phyloP scores from a whole-genome alignment of 1,284 basidiomycete genomes.

The Ganoderma resinaceum region DNA sequence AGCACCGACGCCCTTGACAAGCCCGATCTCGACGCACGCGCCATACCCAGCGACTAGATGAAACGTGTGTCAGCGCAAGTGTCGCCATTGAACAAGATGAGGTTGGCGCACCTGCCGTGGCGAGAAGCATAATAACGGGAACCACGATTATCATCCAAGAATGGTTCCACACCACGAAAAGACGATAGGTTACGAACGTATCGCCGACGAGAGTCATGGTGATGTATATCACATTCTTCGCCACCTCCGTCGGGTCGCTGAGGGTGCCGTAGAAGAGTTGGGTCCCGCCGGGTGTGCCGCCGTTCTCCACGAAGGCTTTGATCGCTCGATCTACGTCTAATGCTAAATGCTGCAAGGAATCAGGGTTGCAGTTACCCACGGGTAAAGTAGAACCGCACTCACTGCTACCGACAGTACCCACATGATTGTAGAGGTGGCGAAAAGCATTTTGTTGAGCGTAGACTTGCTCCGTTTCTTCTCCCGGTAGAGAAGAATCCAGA shows the following conservation, averaged over 20 bases:
- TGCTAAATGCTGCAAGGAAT: slow-evolving; percentile 23
- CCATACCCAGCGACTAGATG: slow-evolving; percentile 27
- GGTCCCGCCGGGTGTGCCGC: slow-evolving; percentile 19
- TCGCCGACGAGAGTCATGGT: slow-evolving; percentile 30
- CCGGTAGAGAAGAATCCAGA: slow-evolving; percentile 33
- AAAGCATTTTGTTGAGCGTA: slow-evolving; percentile 27
- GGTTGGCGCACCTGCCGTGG: slow-evolving; percentile 22
- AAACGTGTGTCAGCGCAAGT: not conserved
- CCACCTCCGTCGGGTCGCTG: slow-evolving; percentile 27
- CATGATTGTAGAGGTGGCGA: slow-evolving; percentile 28
- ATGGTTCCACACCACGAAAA: slow-evolving; percentile 28
- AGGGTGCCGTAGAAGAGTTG: slow-evolving; percentile 19
- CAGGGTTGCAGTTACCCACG: not conserved
- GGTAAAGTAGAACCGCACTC: not conserved
- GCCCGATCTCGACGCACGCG: slow-evolving; percentile 27
- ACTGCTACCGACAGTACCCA: slow-evolving; percentile 27
- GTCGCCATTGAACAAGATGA: not conserved
- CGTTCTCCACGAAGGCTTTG: slow-evolving; percentile 24
- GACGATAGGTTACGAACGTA: slow-evolving; percentile 29
- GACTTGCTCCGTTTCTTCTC: slow-evolving; percentile 25
- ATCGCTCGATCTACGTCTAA: slow-evolving; percentile 26
- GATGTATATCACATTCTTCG: slow-evolving; percentile 32
- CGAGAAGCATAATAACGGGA: slow-evolving; percentile 21
- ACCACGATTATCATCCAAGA: slow-evolving; percentile 24
- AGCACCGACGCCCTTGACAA: slow-evolving; percentile 19